Evolutionary conservation across 768 basidiomycete species (phyloP), one percentile per base, ranked within the genome.

Genomic region (Calocybe indica): DNA sequence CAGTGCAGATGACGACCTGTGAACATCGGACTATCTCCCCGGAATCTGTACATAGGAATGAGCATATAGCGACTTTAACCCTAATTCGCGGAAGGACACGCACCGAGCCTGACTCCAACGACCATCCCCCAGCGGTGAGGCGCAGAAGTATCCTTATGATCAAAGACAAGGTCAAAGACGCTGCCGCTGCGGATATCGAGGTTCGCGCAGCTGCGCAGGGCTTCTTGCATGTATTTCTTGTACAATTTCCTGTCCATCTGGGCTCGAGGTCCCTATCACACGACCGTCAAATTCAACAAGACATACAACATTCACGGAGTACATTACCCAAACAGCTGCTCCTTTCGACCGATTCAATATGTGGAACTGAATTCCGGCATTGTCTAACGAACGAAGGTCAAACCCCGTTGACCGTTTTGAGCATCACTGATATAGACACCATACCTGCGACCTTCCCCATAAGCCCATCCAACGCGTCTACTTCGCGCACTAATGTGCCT

Each of bases 241-340:
- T 95, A 95, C 8, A 92, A 58, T 49, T 78, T 86, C 31, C 92
- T 73, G 64, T 92, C 90, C 32, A 95, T 85, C 64, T 94, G 92
- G 1, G 92, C 91, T 51, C 92, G 73, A 9, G 88, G 90, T 12
- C 92, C 92, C 90, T 92, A 45, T 5, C n/a, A 40, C 43, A 13
- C 8, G 37, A 35, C 6, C 3, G 11, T 40, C 39, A 42, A 37
- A 36, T 40, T 10, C 39, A 47, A 46, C 15, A 31, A 15, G 14
- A 28, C 38, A 41, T 9, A 4, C 40, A 11, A 6, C 37, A 15
- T 40, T 6, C 37, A 12, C 32, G 13, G 31, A 43, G 37, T 11
- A 12, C n/a, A 65, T 33, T 49, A 92, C 89, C 87, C 89, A 92
- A 32, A 91, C 92, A 0, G 92, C 92, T 5, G 92, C 78, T 1